Evolutionary conservation across 768 basidiomycete genomes (phyloP).

Genomic region (Melanogaster broomeanus): DNA sequence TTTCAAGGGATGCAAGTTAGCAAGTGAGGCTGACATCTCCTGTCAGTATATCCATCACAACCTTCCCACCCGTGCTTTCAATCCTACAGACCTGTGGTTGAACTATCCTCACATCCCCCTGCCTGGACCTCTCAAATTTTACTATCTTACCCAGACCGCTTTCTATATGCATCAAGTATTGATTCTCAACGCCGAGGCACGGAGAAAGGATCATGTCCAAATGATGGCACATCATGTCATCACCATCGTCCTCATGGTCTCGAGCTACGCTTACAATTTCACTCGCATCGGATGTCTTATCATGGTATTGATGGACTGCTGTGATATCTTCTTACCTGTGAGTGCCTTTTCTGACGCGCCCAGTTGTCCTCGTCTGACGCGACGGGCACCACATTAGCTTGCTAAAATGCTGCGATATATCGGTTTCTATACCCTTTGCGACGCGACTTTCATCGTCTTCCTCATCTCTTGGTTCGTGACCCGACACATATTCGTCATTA

Average conservation of each 20-base stretch:
- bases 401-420: slow-evolving; percentile 96
- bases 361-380: slow-evolving; percentile 1
- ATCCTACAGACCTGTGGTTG: slow-evolving; percentile 70
- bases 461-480: slow-evolving; percentile 90
- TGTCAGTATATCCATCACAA: slow-evolving; percentile 77
- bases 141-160: slow-evolving; percentile 82
- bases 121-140: slow-evolving; percentile 82
- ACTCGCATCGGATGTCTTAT: slow-evolving; percentile 89
- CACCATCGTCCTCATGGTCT: slow-evolving; percentile 73
- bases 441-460: slow-evolving; percentile 78
- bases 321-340: slow-evolving; percentile 91
- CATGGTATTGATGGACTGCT: slow-evolving; percentile 92
- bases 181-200: slow-evolving; percentile 90
- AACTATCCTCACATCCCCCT: slow-evolving; percentile 83
- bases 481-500: slow-evolving; percentile 78
- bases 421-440: slow-evolving; percentile 62
- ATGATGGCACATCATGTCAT: slow-evolving; percentile 97
- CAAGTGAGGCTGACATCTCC: slow-evolving; percentile 5
- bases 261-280: slow-evolving; percentile 81
- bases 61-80: slow-evolving; percentile 64
- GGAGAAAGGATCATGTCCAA: slow-evolving; percentile 89
- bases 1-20: slow-evolving; percentile 4
- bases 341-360: slow-evolving; percentile 31
- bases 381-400: slow-evolving; percentile 46
- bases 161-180: slow-evolving; percentile 93